Conservation (phyloP, 345 rosid species). For the Excoecaria cochinchinensis region DNA sequence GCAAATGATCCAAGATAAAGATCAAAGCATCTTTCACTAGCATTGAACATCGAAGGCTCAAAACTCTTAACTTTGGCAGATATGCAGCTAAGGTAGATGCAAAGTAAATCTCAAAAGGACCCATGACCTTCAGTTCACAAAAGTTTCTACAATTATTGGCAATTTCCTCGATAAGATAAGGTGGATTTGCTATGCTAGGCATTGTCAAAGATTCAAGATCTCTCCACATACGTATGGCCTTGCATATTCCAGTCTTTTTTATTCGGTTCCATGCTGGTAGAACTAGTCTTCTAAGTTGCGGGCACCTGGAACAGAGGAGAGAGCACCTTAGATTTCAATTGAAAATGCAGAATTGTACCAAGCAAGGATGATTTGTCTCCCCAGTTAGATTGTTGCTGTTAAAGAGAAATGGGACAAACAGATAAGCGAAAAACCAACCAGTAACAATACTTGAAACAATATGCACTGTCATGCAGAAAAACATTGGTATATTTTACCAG, state of each 20-base stretch:
- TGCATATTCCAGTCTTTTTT: conserved; percentile 66
- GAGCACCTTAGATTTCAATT: neutral
- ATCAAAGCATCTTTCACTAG: conserved; percentile 59
- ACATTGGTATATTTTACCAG: neutral
- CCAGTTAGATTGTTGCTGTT: neutral
- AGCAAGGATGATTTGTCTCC: neutral
- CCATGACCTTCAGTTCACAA: conserved; percentile 76
- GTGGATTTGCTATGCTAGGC: conserved; percentile 73
- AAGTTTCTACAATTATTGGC: conserved; percentile 62
- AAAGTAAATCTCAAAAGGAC: conserved; percentile 55
- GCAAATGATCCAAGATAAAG: conserved; percentile 54
- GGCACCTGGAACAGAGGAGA: conserved; percentile 50
- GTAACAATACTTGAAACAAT: neutral
- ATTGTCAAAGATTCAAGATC: conserved; percentile 86
- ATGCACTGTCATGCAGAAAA: neutral
- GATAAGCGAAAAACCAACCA: neutral
- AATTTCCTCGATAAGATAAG: conserved; percentile 65
- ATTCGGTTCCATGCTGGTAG: conserved; percentile 90
- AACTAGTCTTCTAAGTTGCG: conserved; percentile 58
- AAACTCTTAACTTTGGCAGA: conserved; percentile 53
- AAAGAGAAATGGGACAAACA: neutral
- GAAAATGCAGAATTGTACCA: neutral
- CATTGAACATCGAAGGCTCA: conserved; percentile 73
- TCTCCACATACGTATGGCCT: conserved; percentile 62
- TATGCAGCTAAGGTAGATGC: conserved; percentile 40